A percentile compares a stretch with the other conserved stretches of the same genome.
Evolutionary conservation across 2,329 filamentous ascomycete genomes (phyloP).

Genomic region (Lasiodiplodia gonubiensis): DNA sequence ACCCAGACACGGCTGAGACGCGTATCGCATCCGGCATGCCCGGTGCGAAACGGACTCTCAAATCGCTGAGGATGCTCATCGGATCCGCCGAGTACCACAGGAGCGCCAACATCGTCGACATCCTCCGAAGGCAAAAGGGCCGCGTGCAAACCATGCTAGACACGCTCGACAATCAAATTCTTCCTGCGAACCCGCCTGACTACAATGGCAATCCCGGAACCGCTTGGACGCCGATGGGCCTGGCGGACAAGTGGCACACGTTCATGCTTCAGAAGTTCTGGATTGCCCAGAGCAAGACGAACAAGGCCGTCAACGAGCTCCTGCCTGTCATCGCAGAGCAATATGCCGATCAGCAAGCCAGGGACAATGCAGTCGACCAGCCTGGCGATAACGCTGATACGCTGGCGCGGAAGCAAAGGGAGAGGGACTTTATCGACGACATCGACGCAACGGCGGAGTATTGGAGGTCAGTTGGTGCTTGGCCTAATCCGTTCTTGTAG

Average conservation of each 20-base stretch:
- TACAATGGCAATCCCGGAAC: neutral
- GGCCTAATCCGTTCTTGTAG: neutral
- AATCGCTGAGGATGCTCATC: neutral
- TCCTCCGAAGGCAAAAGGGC: neutral
- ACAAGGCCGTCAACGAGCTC: neutral
- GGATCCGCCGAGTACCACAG: neutral
- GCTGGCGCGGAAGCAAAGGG: neutral
- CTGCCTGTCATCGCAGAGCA: neutral
- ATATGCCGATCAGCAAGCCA: neutral
- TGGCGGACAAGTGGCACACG: neutral
- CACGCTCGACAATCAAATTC: neutral
- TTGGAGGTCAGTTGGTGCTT: neutral
- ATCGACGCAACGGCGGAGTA: neutral
- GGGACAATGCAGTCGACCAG: neutral
- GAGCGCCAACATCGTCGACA: neutral
- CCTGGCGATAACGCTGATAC: neutral
- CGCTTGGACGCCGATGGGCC: neutral
- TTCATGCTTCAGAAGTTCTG: constrained; percentile 2
- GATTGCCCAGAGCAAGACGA: neutral
- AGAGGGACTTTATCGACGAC: neutral
- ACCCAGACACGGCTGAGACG: neutral
- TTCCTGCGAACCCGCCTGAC: neutral
- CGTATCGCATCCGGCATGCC: neutral
- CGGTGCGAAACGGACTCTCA: neutral
- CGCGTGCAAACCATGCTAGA: neutral